Base-by-base conservation (phyloP, 177 flowering plant species). In the Vitis hybrid region DNA sequence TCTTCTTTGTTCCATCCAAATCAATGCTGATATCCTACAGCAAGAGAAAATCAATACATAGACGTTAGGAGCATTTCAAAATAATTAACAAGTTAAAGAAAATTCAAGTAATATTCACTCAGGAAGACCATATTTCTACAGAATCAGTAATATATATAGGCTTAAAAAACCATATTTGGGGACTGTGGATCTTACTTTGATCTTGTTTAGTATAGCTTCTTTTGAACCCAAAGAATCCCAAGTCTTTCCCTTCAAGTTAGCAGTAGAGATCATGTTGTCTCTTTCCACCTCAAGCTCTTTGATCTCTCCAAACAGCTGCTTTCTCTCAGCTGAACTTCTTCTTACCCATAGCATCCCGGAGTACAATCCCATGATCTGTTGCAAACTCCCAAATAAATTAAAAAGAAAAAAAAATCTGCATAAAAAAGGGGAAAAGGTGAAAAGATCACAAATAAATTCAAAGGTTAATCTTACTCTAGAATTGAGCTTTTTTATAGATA, bases 171-270 rank as follows among this genome's bases (percentile, higher is more conserved):
- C 10, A 17, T 58, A 14, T 17, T 58, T 17, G 11, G 19, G 21
- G 61, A 58, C 61, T 13, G 26, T 4, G 30, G 61, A 17, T 17
- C 30, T 72, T 66, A 66, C 75, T 23, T 52, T 61, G 10, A 67
- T 67, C 15, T 72, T 34, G 8, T 60, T 21, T 14, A 0, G 34
- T 52, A 61, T 51, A 23, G 50, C 21, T 14, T 57, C 7, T 23
- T 67, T 67, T 2, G 70, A 60, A 60, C 40, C 48, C 23, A 60
- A 54, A 55, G 66, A 51, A 13, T 60, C 32, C 75, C 70, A 66
- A 50, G 12, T 45, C 59, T 61, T 67, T 57, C 69, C 74, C 34
- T 71, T 23, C 13, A 49, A 50, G 18, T 57, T 14, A 40, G 69
- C 74, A 49, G 50, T 17, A 5, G 62, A 63, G 58, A 51, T 18